A percentile compares a stretch with the other conserved stretches of the same genome.
Conservation (phyloP, 768 basidiomycete species). For the Mrakia gelida region DNA sequence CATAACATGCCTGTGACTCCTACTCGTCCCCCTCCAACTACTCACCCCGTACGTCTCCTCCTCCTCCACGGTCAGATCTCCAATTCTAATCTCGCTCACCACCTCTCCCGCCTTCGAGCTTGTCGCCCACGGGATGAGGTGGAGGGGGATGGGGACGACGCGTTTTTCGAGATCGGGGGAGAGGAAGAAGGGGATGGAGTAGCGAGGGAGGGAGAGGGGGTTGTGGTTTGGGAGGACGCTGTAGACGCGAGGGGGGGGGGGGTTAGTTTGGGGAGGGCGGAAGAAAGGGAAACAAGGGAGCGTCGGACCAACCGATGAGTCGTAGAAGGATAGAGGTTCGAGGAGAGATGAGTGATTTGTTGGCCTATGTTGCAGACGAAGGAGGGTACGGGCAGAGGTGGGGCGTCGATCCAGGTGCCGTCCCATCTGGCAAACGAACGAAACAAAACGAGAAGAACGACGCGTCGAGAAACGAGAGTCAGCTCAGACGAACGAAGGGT, state of each 20-base stretch:
- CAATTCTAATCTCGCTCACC: background rate
- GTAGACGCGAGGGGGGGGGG: background rate
- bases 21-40: background rate
- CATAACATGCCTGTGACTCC: constrained; percentile 8
- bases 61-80: background rate
- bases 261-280: background rate
- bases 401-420: constrained; percentile 7
- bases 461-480: background rate
- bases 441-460: background rate
- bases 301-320: background rate
- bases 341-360: constrained; percentile 8
- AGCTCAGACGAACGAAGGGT: no score
- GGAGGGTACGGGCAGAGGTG: background rate
- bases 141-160: background rate
- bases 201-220: background rate
- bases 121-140: background rate
- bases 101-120: background rate
- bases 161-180: constrained; percentile 5
- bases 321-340: background rate
- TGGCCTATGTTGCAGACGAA: constrained; percentile 16
- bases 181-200: constrained; percentile 14
- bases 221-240: background rate
- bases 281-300: background rate
- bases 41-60: constrained; percentile 11
- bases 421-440: background rate